Evolutionary conservation across 345 rosid genomes (phyloP).

Genomic region (Eucalyptus pauciflora): DNA sequence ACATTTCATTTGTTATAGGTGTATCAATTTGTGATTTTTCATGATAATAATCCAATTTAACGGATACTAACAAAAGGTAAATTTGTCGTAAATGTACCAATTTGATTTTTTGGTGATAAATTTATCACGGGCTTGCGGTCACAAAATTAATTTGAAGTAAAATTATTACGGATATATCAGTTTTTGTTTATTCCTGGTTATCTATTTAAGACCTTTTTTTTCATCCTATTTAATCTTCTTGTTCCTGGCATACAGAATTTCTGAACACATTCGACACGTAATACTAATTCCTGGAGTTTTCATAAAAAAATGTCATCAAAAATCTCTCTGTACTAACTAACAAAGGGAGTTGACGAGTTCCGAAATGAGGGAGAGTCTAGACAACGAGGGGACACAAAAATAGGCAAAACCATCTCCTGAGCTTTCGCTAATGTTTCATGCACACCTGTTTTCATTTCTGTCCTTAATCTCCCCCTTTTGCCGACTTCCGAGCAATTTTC

Average conservation of each 20-base stretch:
- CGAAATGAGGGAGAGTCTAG: neutral
- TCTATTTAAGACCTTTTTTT: neutral
- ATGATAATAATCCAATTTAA: no score
- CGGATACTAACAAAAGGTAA: fast-evolving
- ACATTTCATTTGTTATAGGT: no score
- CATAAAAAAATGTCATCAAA: neutral
- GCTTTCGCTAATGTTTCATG: neutral
- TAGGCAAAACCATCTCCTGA: neutral
- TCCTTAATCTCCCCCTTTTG: neutral
- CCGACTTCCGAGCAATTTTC: neutral
- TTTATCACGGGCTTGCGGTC: fast-evolving
- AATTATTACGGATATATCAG: neutral
- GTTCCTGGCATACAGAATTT: neutral
- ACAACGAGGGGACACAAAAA: neutral
- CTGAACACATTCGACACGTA: neutral
- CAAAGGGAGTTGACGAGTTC: neutral
- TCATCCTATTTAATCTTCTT: neutral
- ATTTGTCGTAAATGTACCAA: fast-evolving
- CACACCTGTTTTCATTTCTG: neutral
- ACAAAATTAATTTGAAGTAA: no score
- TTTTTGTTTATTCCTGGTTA: no score
- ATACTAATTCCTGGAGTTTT: neutral
- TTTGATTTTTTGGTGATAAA: fast-evolving
- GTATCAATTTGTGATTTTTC: no score
- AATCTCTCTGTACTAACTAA: neutral